Percentiles rank a stretch among this genome's conserved stretches.
phyloP scores from a whole-genome alignment of 106 monocot genomes.

The Agapanthus africanus region DNA sequence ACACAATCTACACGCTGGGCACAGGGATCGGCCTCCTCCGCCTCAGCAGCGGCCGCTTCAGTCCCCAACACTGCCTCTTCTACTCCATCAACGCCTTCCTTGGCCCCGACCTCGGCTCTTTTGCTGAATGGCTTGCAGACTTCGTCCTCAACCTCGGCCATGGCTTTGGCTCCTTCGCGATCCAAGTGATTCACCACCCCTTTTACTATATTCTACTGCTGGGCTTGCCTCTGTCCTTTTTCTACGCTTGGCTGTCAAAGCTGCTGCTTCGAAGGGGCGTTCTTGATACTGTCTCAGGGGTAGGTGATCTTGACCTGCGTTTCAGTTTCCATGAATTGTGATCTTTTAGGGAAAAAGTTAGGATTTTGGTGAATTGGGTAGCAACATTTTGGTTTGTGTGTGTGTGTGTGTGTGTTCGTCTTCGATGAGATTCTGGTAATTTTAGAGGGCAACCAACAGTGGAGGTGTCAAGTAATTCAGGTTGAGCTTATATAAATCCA shows the following conservation, averaged over 20 bases:
- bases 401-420: too few relatives aligned
- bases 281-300: slow-evolving; percentile 53
- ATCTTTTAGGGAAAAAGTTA: too few relatives aligned
- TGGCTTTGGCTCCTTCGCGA: slow-evolving; percentile 37
- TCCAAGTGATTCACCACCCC: slow-evolving; percentile 59
- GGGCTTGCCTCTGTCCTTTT: slow-evolving; percentile 52
- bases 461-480: too few relatives aligned
- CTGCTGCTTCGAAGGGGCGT: slow-evolving; percentile 29
- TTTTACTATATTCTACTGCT: slow-evolving; percentile 69
- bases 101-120: slow-evolving; percentile 84
- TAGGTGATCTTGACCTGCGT: too few relatives aligned
- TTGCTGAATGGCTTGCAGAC: slow-evolving; percentile 67
- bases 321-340: too few relatives aligned
- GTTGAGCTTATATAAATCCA: too few relatives aligned
- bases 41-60: slow-evolving; percentile 46
- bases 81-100: slow-evolving; percentile 84
- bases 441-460: too few relatives aligned
- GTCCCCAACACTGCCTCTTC: slow-evolving; percentile 80
- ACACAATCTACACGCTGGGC: slow-evolving; percentile 65
- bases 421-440: too few relatives aligned
- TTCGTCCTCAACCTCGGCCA: slow-evolving; percentile 15
- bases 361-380: too few relatives aligned
- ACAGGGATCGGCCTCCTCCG: slow-evolving; percentile 54
- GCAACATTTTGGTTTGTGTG: too few relatives aligned
- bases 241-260: slow-evolving; percentile 59